Conservation (phyloP, 164 flowering plant species). For the Pachysandra terminalis region DNA sequence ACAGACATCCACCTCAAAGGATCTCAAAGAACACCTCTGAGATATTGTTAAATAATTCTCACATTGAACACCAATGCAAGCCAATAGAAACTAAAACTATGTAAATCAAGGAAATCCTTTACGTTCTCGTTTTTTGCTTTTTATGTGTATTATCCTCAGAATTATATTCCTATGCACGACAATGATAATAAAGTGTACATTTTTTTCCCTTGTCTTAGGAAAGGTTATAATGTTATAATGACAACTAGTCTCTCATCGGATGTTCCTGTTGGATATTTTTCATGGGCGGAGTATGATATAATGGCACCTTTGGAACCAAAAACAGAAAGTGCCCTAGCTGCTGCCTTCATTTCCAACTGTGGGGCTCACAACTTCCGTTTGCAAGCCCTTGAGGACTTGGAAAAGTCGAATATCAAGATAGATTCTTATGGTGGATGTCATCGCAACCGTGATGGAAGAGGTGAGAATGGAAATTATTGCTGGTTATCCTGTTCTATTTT, state of each 20-base stretch:
- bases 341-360: conserved; percentile 97
- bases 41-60: neutral
- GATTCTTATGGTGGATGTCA: conserved; percentile 98
- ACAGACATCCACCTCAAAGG: no score
- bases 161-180: neutral
- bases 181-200: neutral
- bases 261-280: conserved; percentile 99
- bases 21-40: no score
- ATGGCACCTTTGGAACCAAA: conserved; percentile 93
- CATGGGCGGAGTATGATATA: conserved; percentile 97
- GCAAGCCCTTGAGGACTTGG: conserved; percentile 80
- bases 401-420: conserved; percentile 53
- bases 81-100: neutral
- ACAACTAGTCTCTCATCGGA: conserved; percentile 98
- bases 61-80: neutral
- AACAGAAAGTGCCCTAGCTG: conserved; percentile 84
- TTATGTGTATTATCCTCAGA: neutral
- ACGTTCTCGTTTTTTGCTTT: no score
- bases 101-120: neutral
- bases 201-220: conserved; percentile 43
- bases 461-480: conserved; percentile 26
- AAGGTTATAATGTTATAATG: conserved; percentile 77
- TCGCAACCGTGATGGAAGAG: conserved; percentile 79
- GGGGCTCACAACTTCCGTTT: conserved; percentile 87
- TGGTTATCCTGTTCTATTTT: no score